Evolutionary conservation across 108 stramenopile species (phyloP).

Genomic region (Cyclotella atomus): DNA sequence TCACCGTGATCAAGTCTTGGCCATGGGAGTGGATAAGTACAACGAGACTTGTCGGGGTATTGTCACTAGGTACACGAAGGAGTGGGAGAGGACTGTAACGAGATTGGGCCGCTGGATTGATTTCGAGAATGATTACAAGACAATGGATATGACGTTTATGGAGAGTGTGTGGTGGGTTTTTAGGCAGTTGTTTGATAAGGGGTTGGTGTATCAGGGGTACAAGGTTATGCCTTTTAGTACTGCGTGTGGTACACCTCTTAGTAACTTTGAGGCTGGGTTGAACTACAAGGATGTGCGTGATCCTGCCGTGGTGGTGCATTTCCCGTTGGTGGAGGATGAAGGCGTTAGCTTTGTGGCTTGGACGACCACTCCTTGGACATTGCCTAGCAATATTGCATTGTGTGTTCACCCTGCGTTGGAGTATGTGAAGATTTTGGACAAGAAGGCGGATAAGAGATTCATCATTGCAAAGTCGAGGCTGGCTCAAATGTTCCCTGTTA

Average conservation of each 20-base stretch:
- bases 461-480: constrained; percentile 90
- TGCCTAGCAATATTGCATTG: constrained; percentile 95
- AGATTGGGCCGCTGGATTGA: constrained; percentile 99
- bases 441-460: constrained; percentile 78
- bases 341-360: constrained; percentile 88
- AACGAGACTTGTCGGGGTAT: constrained; percentile 96
- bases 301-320: constrained; percentile 97
- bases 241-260: constrained; percentile 95
- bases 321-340: constrained; percentile 86
- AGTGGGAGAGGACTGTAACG: constrained; percentile 97
- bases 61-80: constrained; percentile 94
- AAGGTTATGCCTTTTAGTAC: constrained; percentile 99
- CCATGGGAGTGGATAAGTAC: constrained; percentile 98
- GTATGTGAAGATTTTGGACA: constrained; percentile 95
- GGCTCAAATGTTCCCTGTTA: constrained; percentile 91
- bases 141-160: constrained; percentile 98
- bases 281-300: constrained; percentile 99
- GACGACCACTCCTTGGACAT: constrained; percentile 99
- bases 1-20: constrained; percentile 93
- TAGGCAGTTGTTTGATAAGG: constrained; percentile 92
- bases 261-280: constrained; percentile 98
- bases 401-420: constrained; percentile 94
- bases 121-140: constrained; percentile 99
- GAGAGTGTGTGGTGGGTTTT: constrained; percentile 99
- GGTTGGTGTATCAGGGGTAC: constrained; percentile 97